Percentiles rank a stretch among this genome's conserved stretches.
These are phyloP conservation scores for Colletotrichum cordylinicola DNA, from an alignment of 2,329 filamentous ascomycete genomes.

Conservation along the genomic window DNA sequence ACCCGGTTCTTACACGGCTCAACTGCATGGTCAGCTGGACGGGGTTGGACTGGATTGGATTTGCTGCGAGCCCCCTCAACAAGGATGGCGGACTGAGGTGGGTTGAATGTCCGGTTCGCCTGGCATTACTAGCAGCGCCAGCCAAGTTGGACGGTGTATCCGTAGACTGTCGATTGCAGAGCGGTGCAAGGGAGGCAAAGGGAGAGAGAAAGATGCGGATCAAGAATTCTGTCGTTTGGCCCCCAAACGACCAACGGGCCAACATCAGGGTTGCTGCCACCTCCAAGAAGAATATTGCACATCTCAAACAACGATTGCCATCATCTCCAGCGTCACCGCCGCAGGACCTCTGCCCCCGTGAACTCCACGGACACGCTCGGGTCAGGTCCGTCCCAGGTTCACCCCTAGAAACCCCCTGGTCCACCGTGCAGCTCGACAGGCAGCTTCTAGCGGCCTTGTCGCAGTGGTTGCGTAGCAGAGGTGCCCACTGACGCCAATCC, in stretches of 20 bases:
- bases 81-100: slow-evolving; percentile 1
- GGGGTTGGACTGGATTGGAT: background rate
- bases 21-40: background rate
- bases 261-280: background rate
- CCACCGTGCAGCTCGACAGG: background rate
- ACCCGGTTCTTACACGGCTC: background rate
- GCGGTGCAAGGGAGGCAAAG: background rate
- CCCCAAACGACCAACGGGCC: background rate
- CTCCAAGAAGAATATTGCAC: background rate
- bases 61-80: background rate
- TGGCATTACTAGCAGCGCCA: background rate
- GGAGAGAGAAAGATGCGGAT: background rate
- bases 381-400: slow-evolving; percentile 3
- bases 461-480: slow-evolving; percentile 8
- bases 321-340: background rate
- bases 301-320: background rate
- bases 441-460: slow-evolving; percentile 3
- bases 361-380: background rate
- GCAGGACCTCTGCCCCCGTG: background rate
- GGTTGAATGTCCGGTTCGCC: slow-evolving; percentile 6
- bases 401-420: slow-evolving; percentile 2
- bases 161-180: background rate
- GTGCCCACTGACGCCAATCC: slow-evolving; percentile 6
- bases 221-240: background rate
- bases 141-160: background rate